These are phyloP conservation scores for Trypanosoma congolense DNA, from an alignment of 208 protist genomes.

Conservation along the genomic window DNA sequence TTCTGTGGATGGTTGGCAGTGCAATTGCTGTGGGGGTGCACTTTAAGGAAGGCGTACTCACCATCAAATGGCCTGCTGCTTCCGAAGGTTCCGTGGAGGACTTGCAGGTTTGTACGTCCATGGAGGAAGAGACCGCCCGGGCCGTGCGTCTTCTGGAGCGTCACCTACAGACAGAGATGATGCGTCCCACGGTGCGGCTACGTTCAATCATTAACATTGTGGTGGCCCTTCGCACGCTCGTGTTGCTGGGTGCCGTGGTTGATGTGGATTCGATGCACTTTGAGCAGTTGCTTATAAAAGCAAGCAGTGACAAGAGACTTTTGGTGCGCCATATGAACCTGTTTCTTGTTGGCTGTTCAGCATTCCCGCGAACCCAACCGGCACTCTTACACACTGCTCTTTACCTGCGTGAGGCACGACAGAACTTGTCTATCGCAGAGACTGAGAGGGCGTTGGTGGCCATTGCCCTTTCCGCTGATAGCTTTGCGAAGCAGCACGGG, in stretches of 20 bases:
- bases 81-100: not conserved
- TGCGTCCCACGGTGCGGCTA: conserved; percentile 14
- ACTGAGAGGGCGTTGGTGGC: conserved; percentile 31
- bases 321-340: conserved; percentile 23
- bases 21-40: conserved; percentile 10
- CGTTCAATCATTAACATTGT: conserved; percentile 16
- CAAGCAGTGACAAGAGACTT: conserved; percentile 23
- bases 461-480: conserved; percentile 21
- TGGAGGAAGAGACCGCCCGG: conserved; percentile 6
- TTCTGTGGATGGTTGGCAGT: conserved; percentile 22
- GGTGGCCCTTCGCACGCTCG: conserved; percentile 15
- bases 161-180: conserved; percentile 14
- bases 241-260: conserved; percentile 11
- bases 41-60: not conserved
- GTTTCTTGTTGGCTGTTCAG: conserved; percentile 27
- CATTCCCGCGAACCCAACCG: conserved; percentile 21
- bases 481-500: conserved; percentile 26
- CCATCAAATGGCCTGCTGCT: not conserved
- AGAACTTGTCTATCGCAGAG: conserved; percentile 20
- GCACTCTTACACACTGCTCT: conserved; percentile 19
- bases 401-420: conserved; percentile 25
- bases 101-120: not conserved
- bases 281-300: conserved; percentile 26
- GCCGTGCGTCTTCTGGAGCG: conserved; percentile 2
- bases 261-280: conserved; percentile 8